Evolutionary conservation across 2,329 filamentous ascomycete species (phyloP), one percentile per base, ranked within the genome.

Genomic region (Waltergamsia citrina): DNA sequence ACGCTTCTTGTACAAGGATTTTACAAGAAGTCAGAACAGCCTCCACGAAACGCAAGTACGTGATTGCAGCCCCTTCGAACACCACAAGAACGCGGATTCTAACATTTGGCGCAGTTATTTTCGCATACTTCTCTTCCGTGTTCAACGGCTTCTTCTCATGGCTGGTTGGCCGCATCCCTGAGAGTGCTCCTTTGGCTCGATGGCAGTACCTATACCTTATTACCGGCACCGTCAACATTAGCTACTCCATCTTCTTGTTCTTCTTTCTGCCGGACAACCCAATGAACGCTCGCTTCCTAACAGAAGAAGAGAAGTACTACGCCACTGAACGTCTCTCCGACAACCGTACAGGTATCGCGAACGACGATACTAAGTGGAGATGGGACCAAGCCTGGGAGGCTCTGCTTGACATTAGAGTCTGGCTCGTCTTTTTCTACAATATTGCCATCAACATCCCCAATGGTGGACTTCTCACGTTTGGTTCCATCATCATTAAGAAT

Each of bases 271-370:
- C 35, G 1, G 30, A 29, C 18, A 21, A 15, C 2, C 35, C 35
- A n/a, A 29, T 33, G n/a, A 29, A 37, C 17, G 35, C 29, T 7
- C 20, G 63, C 63, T 3, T 57, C 61, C 21, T 68, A 65, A 34
- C 47, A 85, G 24, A 17, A 36, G 64, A 72, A 35, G 81, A 86
- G 38, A 70, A 72, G 4, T 50, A 74, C 0, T 60, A 82, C 27
- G 80, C 78, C 0, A 59, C 85, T 28, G 79, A 82, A 41, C 67
- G 82, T 2, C 71, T 86, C 16, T 63, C 79, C 0, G 62, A 71
- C 17, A 86, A 86, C 46, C 32, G 36, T 14, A 39, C 53, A 27
- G 38, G 48, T 17, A 27, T 47, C 28, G 57, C 63, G 22, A 59
- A 63, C 10, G 54, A 59, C 10, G 46, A 44, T 10, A 71, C 62